Percentiles rank a stretch among this genome's conserved stretches.
Conservation (phyloP, 176 grass and related monocot genomes). For the Hyparrhenia diplandra region DNA sequence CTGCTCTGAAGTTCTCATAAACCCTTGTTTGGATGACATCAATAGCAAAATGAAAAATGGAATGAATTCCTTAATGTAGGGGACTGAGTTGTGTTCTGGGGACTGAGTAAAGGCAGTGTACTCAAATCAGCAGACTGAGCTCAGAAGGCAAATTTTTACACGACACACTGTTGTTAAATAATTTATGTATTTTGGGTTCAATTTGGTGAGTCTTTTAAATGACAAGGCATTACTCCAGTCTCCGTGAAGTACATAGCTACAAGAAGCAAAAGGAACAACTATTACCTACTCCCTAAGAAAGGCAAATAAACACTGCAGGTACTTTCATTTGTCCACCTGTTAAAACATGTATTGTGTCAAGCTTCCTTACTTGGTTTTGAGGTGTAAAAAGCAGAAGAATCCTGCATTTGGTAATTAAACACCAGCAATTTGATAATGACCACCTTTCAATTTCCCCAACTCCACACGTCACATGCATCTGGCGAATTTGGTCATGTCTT, state of each 20-base stretch:
- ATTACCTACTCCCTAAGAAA: not conserved
- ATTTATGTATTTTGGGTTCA: not conserved
- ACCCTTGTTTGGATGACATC: not conserved
- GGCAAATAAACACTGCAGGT: not conserved
- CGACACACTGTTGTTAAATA: not conserved
- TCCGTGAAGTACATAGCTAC: not conserved
- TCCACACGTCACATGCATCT: conserved; percentile 15
- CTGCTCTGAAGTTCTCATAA: not conserved
- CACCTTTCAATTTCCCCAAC: conserved; percentile 32
- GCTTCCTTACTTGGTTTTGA: not conserved
- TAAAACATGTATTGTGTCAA: not conserved
- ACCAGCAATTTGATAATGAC: conserved; percentile 2
- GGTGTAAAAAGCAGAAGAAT: not conserved
- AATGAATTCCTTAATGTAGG: not conserved
- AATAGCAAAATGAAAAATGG: not conserved
- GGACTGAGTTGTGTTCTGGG: not conserved
- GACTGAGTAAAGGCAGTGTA: not conserved
- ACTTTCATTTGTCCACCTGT: not conserved
- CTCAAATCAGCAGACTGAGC: not conserved
- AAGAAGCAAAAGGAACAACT: not conserved
- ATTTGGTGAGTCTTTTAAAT: not conserved
- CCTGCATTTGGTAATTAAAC: not conserved
- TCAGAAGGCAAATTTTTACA: not conserved
- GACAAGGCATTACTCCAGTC: not conserved
- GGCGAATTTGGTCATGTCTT: conserved; percentile 19